Conservation (phyloP, 1,284 basidiomycete genomes). For the Sanghuangporus weigelae region DNA sequence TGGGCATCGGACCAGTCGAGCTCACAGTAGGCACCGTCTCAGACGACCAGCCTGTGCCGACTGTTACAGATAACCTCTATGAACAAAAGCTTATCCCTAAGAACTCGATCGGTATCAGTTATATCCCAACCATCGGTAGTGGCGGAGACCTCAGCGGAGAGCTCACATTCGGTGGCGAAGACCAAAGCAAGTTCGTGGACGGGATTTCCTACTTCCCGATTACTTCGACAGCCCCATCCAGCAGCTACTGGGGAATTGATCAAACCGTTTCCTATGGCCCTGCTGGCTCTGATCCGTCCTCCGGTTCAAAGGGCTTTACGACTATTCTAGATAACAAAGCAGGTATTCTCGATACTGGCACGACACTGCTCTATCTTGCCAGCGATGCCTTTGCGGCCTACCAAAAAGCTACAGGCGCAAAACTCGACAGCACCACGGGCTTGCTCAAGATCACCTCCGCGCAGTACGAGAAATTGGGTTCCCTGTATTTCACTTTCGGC, state of each 20-base stretch:
- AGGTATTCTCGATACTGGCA: conserved; percentile 25
- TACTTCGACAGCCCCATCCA: conserved; percentile 43
- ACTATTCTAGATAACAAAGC: conserved; percentile 30
- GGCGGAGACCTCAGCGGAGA: conserved; percentile 24
- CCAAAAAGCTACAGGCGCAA: conserved; percentile 33
- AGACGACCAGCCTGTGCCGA: conserved; percentile 26
- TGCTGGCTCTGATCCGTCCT: conserved; percentile 22
- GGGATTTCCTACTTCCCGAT: conserved; percentile 45
- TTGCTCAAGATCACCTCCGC: conserved; percentile 17
- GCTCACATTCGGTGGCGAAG: conserved; percentile 19
- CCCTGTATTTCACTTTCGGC: conserved; percentile 50
- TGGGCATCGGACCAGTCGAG: conserved; percentile 42
- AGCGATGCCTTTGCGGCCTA: conserved; percentile 23
- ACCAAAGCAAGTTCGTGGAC: conserved; percentile 30
- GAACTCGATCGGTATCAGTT: conserved; percentile 47
- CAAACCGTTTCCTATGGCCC: conserved; percentile 42
- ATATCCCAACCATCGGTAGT: conserved; percentile 35
- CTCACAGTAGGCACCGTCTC: conserved; percentile 38
- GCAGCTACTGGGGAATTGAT: conserved; percentile 50
- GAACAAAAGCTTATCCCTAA: conserved; percentile 36
- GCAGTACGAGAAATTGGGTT: conserved; percentile 48
- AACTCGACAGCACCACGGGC: conserved; percentile 32
- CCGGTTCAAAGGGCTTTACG: not conserved
- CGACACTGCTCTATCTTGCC: conserved; percentile 19
- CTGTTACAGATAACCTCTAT: conserved; percentile 38